A percentile compares a stretch with the other conserved stretches of the same genome.
These are phyloP conservation scores for Avicennia marina DNA, from an alignment of 257 asterid genomes.

Conservation along the genomic window DNA sequence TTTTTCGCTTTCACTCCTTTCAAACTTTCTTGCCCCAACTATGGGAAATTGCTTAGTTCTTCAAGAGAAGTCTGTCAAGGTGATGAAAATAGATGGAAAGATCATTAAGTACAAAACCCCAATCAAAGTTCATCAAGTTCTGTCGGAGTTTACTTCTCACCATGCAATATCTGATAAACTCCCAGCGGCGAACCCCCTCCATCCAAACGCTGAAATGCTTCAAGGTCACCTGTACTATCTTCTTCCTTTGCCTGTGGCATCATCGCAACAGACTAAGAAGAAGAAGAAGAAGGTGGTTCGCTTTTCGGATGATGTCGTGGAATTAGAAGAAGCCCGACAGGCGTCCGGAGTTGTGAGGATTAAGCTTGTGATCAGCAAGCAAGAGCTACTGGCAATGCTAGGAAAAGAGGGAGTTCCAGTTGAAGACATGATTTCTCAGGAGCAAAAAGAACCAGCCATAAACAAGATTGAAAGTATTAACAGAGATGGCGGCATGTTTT, in stretches of 20 bases:
- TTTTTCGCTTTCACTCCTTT: not conserved
- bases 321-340: constrained; percentile 24
- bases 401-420: constrained; percentile 42
- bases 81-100: constrained; percentile 67
- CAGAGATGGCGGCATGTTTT: not conserved
- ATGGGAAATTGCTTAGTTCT: constrained; percentile 78
- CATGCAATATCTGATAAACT: constrained; percentile 60
- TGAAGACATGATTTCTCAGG: constrained; percentile 33
- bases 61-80: constrained; percentile 37
- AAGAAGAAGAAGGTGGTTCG: constrained; percentile 33
- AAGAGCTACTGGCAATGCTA: constrained; percentile 60
- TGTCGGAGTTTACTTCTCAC: constrained; percentile 40
- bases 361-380: constrained; percentile 67
- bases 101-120: constrained; percentile 63
- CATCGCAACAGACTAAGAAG: constrained; percentile 23
- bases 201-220: constrained; percentile 44
- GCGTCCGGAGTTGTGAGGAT: constrained; percentile 47
- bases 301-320: constrained; percentile 33
- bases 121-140: constrained; percentile 43
- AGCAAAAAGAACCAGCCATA: constrained; percentile 21
- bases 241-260: constrained; percentile 36
- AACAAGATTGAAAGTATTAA: constrained; percentile 13
- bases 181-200: constrained; percentile 41
- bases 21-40: no score
- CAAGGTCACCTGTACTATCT: constrained; percentile 57